Percentiles rank a stretch among this genome's conserved stretches.
phyloP scores from a whole-genome alignment of 139 green algal genomes.

The Closterium sp. region DNA sequence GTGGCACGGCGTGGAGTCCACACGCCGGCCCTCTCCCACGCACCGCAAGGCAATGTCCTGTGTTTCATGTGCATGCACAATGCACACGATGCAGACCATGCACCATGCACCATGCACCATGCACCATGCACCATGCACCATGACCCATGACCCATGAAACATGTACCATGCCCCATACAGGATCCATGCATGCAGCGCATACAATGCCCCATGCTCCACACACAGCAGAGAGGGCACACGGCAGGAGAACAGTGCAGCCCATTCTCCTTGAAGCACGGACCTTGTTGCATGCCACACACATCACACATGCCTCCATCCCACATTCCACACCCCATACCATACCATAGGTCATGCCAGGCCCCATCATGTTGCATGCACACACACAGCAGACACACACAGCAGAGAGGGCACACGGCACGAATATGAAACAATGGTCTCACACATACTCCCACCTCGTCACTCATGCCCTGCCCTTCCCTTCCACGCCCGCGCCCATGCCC shows the following conservation, averaged over 20 bases:
- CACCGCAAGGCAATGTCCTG: constrained; percentile 33
- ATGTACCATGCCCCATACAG: neutral
- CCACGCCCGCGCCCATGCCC: no score
- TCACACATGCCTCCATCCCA: neutral
- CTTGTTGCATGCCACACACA: no score
- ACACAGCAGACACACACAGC: neutral
- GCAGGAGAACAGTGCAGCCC: neutral
- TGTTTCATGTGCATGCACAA: neutral
- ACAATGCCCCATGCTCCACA: neutral
- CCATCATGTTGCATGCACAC: neutral
- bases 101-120: neutral
- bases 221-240: no score
- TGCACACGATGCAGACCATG: neutral
- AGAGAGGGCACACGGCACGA: neutral
- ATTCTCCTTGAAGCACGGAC: neutral
- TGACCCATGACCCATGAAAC: neutral
- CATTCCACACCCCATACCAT: neutral
- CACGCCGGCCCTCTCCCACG: constrained; percentile 6
- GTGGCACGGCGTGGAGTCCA: neutral
- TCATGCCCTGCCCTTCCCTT: no score
- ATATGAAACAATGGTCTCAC: neutral
- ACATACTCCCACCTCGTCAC: no score
- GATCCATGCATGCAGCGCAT: neutral
- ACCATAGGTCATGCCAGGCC: no score
- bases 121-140: neutral